Base-by-base conservation (phyloP, 2,329 filamentous ascomycete genomes). In the Microascus cirrosus region DNA sequence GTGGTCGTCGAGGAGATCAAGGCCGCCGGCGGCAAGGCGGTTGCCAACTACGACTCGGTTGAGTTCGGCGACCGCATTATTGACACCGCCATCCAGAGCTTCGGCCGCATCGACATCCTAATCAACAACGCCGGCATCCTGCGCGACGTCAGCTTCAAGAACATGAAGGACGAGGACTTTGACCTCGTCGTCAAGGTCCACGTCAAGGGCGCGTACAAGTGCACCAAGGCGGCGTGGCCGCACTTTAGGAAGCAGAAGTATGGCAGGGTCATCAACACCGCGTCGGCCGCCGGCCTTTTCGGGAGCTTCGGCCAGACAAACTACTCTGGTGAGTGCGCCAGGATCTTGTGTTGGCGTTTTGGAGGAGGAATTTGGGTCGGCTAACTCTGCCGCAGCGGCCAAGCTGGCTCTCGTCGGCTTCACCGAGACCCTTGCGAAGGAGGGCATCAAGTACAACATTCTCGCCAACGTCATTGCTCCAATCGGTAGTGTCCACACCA, bases 171-270 rank as follows among this genome's bases (percentile, higher is more conserved):
- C 72, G 76, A 87, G 69, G 94, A 99, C 73, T 99, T 94, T 94
- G 93, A 99, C 70, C 77, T 96, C 65, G 89, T 96, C 70, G 89
- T 93, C 74, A 87, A 85, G 71, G 93, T 97, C 59, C 93, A 99
- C 74, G 85, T 96, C 66, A 88, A 85, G 69, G 94, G 94, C 65
- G 87, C 91, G 68, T 99, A 95, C 82, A 97, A 96, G 83, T 95
- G 90, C 72, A 82, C 94, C 61, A 86, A 85, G 72, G 94, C 94
- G 62, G 94, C 94, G 56, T 99, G 94, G 93, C 91, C 93, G 60
- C 81, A 97, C 74, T 97, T 99, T 82, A 84, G 93, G 69, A 97
- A 97, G 78, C 94, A 99, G 77, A 97, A 96, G 83, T 99, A 90
- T 71, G 94, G 94, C 62, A 85, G 94, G 66, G 80, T 99, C 64